Evolutionary conservation across 2,329 filamentous ascomycete genomes (phyloP).

Genomic region (Colletotrichum plurivorum): DNA sequence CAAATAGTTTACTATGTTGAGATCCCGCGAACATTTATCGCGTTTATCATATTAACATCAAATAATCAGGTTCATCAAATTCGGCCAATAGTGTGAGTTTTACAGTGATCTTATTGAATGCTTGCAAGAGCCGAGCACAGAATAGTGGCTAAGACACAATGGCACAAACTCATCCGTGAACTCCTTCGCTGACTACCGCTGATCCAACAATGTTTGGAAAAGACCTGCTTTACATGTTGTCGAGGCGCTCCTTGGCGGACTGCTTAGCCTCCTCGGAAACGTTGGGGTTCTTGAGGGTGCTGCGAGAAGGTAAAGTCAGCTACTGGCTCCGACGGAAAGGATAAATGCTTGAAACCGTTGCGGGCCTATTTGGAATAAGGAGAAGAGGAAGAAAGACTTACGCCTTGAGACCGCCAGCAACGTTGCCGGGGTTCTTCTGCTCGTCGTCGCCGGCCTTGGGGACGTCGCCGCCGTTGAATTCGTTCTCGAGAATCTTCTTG

Average conservation of each 20-base stretch:
- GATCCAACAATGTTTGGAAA: neutral
- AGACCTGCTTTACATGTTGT: conserved; percentile 52
- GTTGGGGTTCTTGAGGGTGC: conserved; percentile 69
- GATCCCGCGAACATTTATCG: too few relatives aligned
- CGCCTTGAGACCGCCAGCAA: conserved; percentile 66
- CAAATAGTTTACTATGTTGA: too few relatives aligned
- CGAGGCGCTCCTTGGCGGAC: conserved; percentile 65
- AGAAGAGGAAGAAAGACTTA: conserved; percentile 48
- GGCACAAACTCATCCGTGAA: neutral
- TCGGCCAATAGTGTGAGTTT: too few relatives aligned
- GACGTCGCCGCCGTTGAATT: conserved; percentile 60
- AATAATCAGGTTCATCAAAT: too few relatives aligned
- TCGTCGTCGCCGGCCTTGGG: conserved; percentile 50
- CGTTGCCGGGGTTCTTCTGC: conserved; percentile 68
- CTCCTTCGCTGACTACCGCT: too few relatives aligned
- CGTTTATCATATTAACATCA: too few relatives aligned
- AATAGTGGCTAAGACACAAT: conserved; percentile 5
- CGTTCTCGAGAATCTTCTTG: conserved; percentile 64
- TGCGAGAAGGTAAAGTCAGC: conserved; percentile 40
- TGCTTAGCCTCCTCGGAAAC: conserved; percentile 70
- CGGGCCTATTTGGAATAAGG: too few relatives aligned
- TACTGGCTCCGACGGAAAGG: rapidly evolving
- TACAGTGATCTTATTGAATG: conserved; percentile 7
- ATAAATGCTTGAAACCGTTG: neutral
- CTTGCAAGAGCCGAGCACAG: neutral